Evolutionary conservation across 2,329 filamentous ascomycete species (phyloP).

Genomic region (Pseudocercospora vitis): DNA sequence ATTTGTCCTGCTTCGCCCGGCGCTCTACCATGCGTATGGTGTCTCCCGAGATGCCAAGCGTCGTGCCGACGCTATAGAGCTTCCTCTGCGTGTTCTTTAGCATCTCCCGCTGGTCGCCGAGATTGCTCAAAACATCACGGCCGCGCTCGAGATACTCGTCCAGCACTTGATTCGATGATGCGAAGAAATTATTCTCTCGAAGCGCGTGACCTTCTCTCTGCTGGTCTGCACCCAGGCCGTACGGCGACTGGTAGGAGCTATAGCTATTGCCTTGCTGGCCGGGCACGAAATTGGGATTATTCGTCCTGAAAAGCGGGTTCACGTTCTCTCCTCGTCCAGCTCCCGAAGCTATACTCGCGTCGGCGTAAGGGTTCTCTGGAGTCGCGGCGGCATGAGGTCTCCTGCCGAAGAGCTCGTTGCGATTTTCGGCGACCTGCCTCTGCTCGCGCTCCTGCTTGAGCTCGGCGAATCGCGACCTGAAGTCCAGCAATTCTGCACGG

Average conservation of each 20-base stretch:
- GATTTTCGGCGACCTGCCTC: constrained; percentile 45
- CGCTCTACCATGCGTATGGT: constrained; percentile 97
- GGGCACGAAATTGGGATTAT: constrained; percentile 39
- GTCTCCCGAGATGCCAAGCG: constrained; percentile 87
- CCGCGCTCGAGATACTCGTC: constrained; percentile 94
- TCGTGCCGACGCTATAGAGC: constrained; percentile 91
- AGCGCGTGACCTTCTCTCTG: constrained; percentile 75
- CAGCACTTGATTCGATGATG: constrained; percentile 75
- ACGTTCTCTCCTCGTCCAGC: constrained; percentile 34
- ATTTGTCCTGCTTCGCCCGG: constrained; percentile 90
- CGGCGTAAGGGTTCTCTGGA: constrained; percentile 90
- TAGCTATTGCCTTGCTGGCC: constrained; percentile 43
- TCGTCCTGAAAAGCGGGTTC: constrained; percentile 40
- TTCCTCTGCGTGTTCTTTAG: constrained; percentile 90
- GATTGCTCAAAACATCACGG: constrained; percentile 82
- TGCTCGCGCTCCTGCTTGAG: constrained; percentile 79
- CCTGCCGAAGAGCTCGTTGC: constrained; percentile 79
- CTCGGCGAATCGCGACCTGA: constrained; percentile 72
- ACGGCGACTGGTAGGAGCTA: constrained; percentile 39
- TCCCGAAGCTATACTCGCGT: constrained; percentile 44
- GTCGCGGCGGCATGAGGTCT: constrained; percentile 68
- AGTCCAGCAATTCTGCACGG: constrained; percentile 76
- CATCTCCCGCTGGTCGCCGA: constrained; percentile 88
- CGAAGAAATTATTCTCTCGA: constrained; percentile 85
- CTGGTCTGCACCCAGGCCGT: constrained; percentile 36